A percentile compares a stretch with the other conserved stretches of the same genome.
phyloP scores from a whole-genome alignment of 768 basidiomycete species.

The Tylopilus balloui region DNA sequence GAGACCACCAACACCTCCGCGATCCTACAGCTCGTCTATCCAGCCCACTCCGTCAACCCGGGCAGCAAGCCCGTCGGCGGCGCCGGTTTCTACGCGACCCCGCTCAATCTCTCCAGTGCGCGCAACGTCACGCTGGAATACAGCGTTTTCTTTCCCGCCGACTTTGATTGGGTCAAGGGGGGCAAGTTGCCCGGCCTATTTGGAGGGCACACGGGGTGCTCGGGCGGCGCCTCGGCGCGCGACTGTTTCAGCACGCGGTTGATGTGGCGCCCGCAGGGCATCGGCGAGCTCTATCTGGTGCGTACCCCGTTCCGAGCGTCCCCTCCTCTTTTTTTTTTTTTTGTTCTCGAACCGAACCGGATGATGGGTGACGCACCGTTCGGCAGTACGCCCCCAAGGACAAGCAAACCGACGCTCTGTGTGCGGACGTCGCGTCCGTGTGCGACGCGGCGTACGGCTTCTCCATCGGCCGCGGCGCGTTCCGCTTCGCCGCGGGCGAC shows the following conservation, averaged over 20 bases:
- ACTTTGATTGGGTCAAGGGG: conserved; percentile 74
- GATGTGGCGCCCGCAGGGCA: conserved; percentile 73
- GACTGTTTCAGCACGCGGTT: conserved; percentile 80
- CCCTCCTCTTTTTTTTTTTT: too few species aligned
- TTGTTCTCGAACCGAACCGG: neutral
- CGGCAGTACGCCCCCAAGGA: conserved; percentile 71
- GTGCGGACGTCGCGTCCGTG: conserved; percentile 52
- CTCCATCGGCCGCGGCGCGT: conserved; percentile 71
- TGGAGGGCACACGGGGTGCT: conserved; percentile 63
- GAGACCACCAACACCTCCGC: conserved; percentile 34
- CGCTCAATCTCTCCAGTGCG: conserved; percentile 43
- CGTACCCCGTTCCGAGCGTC: conserved; percentile 28
- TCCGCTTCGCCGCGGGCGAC: conserved; percentile 51
- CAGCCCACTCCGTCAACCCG: conserved; percentile 66
- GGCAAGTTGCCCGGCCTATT: conserved; percentile 86
- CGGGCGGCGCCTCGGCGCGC: conserved; percentile 66
- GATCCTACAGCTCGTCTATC: conserved; percentile 62
- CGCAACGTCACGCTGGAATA: conserved; percentile 57
- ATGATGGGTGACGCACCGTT: neutral
- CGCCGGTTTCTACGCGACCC: conserved; percentile 60
- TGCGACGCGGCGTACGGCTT: conserved; percentile 68
- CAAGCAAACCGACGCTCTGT: conserved; percentile 57
- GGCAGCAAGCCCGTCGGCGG: conserved; percentile 60
- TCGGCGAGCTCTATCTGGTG: conserved; percentile 75
- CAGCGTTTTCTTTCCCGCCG: conserved; percentile 69